Conservation (phyloP, 139 green algal species). For the Trebouxia sp. region DNA sequence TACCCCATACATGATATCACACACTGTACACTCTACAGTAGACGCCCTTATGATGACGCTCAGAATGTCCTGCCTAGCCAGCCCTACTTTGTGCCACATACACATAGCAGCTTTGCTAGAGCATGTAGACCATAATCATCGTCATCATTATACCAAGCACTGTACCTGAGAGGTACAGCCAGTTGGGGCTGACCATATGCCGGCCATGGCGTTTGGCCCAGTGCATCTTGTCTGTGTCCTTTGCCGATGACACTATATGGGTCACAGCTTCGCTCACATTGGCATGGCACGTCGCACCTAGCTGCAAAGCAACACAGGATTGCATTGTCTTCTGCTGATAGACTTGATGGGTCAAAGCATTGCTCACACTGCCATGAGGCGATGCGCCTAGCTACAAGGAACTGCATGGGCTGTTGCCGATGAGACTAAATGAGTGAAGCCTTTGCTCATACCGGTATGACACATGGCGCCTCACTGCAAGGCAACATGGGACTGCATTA, state of each 20-base stretch:
- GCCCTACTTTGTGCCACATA: no score
- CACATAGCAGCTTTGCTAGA: no score
- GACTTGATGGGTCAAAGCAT: background rate
- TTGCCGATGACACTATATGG: slow-evolving; percentile 66
- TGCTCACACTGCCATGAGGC: background rate
- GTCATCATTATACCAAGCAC: no score
- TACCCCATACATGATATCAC: no score
- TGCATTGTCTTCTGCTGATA: background rate
- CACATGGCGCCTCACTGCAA: background rate
- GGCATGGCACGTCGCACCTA: slow-evolving; percentile 68
- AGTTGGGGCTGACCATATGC: slow-evolving; percentile 53
- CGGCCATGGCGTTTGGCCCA: slow-evolving; percentile 47
- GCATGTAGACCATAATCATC: no score
- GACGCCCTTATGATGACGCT: no score
- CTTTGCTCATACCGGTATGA: background rate
- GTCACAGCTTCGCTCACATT: slow-evolving; percentile 44
- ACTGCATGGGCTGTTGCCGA: background rate
- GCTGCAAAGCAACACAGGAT: slow-evolving; percentile 32
- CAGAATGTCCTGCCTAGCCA: no score
- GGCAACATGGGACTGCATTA: no score
- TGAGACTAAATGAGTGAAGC: no score
- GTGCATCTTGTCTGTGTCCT: slow-evolving; percentile 51
- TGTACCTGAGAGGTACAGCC: slow-evolving; percentile 57
- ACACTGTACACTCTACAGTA: no score
- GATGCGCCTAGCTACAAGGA: background rate